A percentile compares a stretch with the other conserved stretches of the same genome.
Evolutionary conservation across 23 red algal species (phyloP).

Genomic region (Agarophyton chilense): DNA sequence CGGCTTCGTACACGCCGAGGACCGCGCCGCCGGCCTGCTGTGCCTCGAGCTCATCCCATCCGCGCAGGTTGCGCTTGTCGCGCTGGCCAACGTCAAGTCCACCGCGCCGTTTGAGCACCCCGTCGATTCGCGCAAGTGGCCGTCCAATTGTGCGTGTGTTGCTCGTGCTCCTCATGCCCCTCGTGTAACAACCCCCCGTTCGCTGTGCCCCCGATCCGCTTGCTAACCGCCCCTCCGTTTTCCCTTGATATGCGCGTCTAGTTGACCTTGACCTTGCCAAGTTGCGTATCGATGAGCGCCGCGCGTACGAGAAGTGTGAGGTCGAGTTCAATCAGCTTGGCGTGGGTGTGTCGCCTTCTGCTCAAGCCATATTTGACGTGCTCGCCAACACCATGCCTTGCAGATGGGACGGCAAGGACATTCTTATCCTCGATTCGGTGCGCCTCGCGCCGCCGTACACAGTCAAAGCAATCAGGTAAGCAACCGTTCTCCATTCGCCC

Average conservation of each 20-base stretch:
- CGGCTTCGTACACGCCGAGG: constrained; percentile 62
- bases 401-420: constrained; percentile 63
- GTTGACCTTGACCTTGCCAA: not conserved
- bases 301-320: constrained; percentile 36
- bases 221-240: not conserved
- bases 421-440: constrained; percentile 70
- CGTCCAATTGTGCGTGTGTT: constrained; percentile 59
- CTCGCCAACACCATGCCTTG: constrained; percentile 74
- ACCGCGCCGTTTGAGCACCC: not conserved
- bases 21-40: constrained; percentile 32
- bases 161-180: too few species aligned
- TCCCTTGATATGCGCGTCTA: not conserved
- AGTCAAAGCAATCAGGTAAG: constrained; percentile 53
- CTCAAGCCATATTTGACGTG: constrained; percentile 72
- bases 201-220: not conserved
- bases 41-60: constrained; percentile 70
- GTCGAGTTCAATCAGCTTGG: constrained; percentile 30
- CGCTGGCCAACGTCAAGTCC: constrained; percentile 48
- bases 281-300: constrained; percentile 26
- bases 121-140: constrained; percentile 33
- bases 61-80: constrained; percentile 47
- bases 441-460: constrained; percentile 61
- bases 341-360: constrained; percentile 45
- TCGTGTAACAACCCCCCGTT: not conserved
- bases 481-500: not conserved